Base-by-base conservation (phyloP, 331 rosid species). In the Arachis monticola region DNA sequence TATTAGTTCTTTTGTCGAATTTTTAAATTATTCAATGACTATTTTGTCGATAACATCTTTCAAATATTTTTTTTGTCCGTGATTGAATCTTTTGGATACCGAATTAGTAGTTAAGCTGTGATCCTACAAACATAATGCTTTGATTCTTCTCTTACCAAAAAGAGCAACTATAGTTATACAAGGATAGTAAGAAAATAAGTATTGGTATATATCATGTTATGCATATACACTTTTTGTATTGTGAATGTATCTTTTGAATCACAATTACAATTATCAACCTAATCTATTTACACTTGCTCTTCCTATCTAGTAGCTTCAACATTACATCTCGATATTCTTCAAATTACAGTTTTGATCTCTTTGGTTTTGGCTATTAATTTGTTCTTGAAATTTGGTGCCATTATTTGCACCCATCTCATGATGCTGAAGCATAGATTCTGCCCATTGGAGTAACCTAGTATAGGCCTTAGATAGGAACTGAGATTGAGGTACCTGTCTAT, bases 371-470 rank as follows among this genome's bases (percentile, higher is more conserved):
- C 14, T 68, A 13, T 31, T 35, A 5, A 30, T 11, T 1, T 50
- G 74, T 5, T 35, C 30, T 4, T 31, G 55, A 41, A 41, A 14
- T 5, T 5, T 75, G 51, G 6, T 6, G 13, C 68, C 62, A 58
- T 47, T 59, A 58, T 47, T 59, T 14, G 52, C 45, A 6, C 55
- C 40, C 45, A 12, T 22, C 5, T 77, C 8, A 38, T 76, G n/a
- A 52, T 40, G 55, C 10, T 70, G 51, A 51, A 53, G 40, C 59
- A 77, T 70, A 35, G 51, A 11, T 7, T 77, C 53, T 10, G 70
- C 57, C 75, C 75, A 59, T 48, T 77, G 75, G 22, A 38, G 62
- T 46, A 68, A 35, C 56, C 47, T 77, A 17, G 55, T 60, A 63
- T 68, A 35, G 60, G 58, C 48, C 30, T 67, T 4, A 22, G 69